Evolutionary conservation across 2,329 filamentous ascomycete genomes (phyloP).

Genomic region (Calycina herbarum): DNA sequence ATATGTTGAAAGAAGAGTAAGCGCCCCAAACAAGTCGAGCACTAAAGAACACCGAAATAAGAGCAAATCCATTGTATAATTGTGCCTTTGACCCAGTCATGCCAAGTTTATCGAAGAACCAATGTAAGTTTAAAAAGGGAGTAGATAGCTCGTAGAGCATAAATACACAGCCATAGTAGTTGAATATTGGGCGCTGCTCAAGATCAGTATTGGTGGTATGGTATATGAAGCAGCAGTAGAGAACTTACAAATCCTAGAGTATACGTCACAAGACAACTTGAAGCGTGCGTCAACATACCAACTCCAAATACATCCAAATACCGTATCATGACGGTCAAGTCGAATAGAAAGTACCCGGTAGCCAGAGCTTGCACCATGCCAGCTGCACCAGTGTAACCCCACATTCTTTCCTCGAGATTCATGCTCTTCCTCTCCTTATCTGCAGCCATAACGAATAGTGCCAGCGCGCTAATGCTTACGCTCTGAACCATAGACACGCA

Average conservation of each 20-base stretch:
- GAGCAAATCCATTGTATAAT: slow-evolving; percentile 73
- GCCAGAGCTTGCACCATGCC: slow-evolving; percentile 74
- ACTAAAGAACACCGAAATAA: slow-evolving; percentile 72
- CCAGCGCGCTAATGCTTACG: slow-evolving; percentile 65
- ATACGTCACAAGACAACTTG: slow-evolving; percentile 66
- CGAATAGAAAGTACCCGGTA: slow-evolving; percentile 79
- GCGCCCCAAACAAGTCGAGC: slow-evolving; percentile 77
- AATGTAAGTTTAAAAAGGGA: slow-evolving; percentile 83
- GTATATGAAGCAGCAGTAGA: background rate
- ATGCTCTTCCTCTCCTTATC: slow-evolving; percentile 67
- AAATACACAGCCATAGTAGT: slow-evolving; percentile 77
- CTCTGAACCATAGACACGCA: slow-evolving; percentile 78
- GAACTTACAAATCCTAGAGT: slow-evolving; percentile 72
- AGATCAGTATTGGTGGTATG: slow-evolving; percentile 11
- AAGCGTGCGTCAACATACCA: slow-evolving; percentile 61
- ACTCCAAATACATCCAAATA: slow-evolving; percentile 72
- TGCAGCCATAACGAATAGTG: slow-evolving; percentile 66
- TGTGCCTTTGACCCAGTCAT: slow-evolving; percentile 73
- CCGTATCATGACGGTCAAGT: slow-evolving; percentile 64
- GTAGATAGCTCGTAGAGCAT: slow-evolving; percentile 84
- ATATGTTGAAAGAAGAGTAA: slow-evolving; percentile 66
- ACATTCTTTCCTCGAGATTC: slow-evolving; percentile 66
- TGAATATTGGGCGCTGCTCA: slow-evolving; percentile 71
- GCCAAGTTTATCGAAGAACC: slow-evolving; percentile 83
- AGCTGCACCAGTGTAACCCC: slow-evolving; percentile 72